Percentiles rank a stretch among this genome's conserved stretches.
Conservation (phyloP, 2,329 filamentous ascomycete genomes). For the Xylogone sp. region DNA sequence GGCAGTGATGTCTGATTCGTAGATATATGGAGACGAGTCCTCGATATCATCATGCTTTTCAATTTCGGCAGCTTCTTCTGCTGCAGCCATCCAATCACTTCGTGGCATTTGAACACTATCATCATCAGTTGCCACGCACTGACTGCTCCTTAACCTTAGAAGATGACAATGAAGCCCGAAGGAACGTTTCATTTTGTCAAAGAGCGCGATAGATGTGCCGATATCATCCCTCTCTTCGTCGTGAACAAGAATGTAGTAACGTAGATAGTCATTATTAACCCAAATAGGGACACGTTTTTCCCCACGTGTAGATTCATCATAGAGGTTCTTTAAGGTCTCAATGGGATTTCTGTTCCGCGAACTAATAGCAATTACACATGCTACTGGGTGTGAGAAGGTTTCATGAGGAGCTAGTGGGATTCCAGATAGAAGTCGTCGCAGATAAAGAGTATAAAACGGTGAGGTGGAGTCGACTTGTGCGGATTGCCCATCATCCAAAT, state of each 20-base stretch:
- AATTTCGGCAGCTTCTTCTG: conserved; percentile 77
- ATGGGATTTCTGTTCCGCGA: conserved; percentile 81
- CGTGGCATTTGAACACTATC: conserved; percentile 79
- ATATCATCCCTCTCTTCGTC: conserved; percentile 97
- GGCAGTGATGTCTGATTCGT: conserved; percentile 86
- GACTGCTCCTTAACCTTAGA: conserved; percentile 76
- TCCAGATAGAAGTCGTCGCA: conserved; percentile 78
- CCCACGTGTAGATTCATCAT: conserved; percentile 78
- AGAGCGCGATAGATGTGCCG: conserved; percentile 79
- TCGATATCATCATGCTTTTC: conserved; percentile 67
- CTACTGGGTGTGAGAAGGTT: conserved; percentile 91
- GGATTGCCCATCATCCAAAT: conserved; percentile 31
- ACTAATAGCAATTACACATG: conserved; percentile 91
- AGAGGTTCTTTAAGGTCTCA: conserved; percentile 79
- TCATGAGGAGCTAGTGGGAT: conserved; percentile 79
- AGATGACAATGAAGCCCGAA: conserved; percentile 95
- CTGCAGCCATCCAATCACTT: conserved; percentile 84
- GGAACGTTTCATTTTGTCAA: conserved; percentile 99
- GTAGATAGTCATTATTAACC: conserved; percentile 87
- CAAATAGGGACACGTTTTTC: conserved; percentile 72
- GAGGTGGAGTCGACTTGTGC: conserved; percentile 46
- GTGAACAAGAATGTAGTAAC: conserved; percentile 95
- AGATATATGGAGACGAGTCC: conserved; percentile 73
- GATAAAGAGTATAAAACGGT: conserved; percentile 80
- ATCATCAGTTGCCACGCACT: conserved; percentile 85